These are phyloP conservation scores for Corylus heterophylla DNA, from an alignment of 306 rosid species.

Conservation along the genomic window DNA sequence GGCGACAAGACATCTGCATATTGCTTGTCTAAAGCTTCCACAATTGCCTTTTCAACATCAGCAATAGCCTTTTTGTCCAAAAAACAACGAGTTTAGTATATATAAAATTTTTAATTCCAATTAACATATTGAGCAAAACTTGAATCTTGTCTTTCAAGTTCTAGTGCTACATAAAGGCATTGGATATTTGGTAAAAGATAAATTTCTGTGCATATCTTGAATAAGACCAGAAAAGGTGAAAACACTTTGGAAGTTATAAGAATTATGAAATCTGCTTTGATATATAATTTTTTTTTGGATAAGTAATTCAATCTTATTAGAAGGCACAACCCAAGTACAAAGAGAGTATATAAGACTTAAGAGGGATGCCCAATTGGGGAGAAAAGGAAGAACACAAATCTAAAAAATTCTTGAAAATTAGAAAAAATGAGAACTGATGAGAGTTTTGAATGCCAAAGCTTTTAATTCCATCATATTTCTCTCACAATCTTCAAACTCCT, in stretches of 20 bases:
- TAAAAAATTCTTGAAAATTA: too few relatives aligned
- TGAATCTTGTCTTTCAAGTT: background rate
- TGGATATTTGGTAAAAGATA: background rate
- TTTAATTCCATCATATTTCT: too few relatives aligned
- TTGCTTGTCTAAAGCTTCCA: conserved; percentile 93
- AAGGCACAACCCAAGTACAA: too few relatives aligned
- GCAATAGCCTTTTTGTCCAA: conserved; percentile 65
- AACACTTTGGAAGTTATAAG: background rate
- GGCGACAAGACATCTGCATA: conserved; percentile 93
- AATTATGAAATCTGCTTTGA: background rate
- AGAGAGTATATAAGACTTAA: too few relatives aligned
- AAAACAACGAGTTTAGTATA: conserved; percentile 12
- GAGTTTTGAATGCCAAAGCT: too few relatives aligned
- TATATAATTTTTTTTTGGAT: too few relatives aligned
- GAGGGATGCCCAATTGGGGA: too few relatives aligned
- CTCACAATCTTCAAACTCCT: too few relatives aligned
- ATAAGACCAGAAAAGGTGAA: background rate
- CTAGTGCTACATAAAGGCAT: background rate
- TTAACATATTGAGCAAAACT: background rate
- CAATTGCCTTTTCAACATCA: conserved; percentile 79
- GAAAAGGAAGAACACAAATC: too few relatives aligned
- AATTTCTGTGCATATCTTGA: background rate
- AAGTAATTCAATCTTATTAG: too few relatives aligned
- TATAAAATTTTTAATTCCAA: background rate
- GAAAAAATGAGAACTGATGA: too few relatives aligned